phyloP scores from a whole-genome alignment of 768 basidiomycete species.

The Sistotremastrum niveocremeum region DNA sequence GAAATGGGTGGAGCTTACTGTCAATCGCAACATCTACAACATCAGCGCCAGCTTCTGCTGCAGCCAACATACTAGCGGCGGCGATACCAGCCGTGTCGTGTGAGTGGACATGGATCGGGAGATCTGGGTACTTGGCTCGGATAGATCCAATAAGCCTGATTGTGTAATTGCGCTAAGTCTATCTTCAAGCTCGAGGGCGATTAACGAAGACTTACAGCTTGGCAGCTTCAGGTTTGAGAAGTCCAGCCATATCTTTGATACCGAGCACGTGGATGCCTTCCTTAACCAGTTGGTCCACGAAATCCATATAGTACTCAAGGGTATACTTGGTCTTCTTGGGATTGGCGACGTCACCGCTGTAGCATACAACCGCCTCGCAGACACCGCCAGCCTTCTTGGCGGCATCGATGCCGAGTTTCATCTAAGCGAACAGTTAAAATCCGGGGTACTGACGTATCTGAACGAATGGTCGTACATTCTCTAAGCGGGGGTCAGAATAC shows the following conservation, averaged over 20 bases:
- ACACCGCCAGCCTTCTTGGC: constrained; percentile 99
- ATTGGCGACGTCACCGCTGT: constrained; percentile 93
- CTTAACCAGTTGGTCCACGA: constrained; percentile 80
- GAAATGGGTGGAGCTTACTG: constrained; percentile 39
- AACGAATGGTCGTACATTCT: too few relatives aligned
- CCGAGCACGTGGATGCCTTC: constrained; percentile 96
- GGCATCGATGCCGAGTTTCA: constrained; percentile 96
- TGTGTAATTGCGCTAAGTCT: constrained; percentile 1
- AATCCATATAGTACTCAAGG: constrained; percentile 91
- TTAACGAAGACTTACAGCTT: constrained; percentile 45
- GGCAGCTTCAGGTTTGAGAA: constrained; percentile 90
- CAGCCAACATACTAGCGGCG: constrained; percentile 92
- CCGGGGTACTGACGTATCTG: too few relatives aligned
- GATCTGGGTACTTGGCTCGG: constrained; percentile 89
- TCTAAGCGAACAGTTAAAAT: constrained; percentile 28
- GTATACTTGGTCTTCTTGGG: constrained; percentile 96
- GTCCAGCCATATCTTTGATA: constrained; percentile 98
- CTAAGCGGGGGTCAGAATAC: constrained; percentile 8
- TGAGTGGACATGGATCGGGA: constrained; percentile 98
- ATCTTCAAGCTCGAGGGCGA: constrained; percentile 1
- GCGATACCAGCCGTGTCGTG: constrained; percentile 99
- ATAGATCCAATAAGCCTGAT: constrained; percentile 83
- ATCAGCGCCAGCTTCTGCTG: constrained; percentile 94
- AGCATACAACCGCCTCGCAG: constrained; percentile 93
- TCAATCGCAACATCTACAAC: constrained; percentile 98